Percentiles rank a stretch among this genome's conserved stretches.
These are phyloP conservation scores for Claviceps cyperi DNA, from an alignment of 2,329 filamentous ascomycete species.

Conservation along the genomic window DNA sequence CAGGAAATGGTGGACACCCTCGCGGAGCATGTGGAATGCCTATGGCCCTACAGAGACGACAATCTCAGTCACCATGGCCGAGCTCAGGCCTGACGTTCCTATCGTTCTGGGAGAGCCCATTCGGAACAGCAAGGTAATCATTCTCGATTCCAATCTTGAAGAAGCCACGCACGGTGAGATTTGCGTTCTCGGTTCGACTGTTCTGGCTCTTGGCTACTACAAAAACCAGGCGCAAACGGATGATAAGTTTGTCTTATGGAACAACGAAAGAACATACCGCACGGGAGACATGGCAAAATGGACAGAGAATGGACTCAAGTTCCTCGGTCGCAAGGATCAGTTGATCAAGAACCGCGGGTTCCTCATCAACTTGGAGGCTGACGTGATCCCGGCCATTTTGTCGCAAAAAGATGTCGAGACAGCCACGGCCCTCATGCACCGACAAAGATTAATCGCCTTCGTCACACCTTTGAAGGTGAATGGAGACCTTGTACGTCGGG, in stretches of 20 bases:
- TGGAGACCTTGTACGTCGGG: neutral
- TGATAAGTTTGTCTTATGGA: slow-evolving; percentile 9
- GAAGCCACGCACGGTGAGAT: slow-evolving; percentile 7
- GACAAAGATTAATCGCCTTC: slow-evolving; percentile 8
- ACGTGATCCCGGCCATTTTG: slow-evolving; percentile 16
- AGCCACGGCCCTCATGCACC: slow-evolving; percentile 10
- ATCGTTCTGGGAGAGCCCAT: neutral
- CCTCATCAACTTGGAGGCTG: slow-evolving; percentile 19
- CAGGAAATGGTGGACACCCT: slow-evolving; percentile 2
- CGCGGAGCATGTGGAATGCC: slow-evolving; percentile 6
- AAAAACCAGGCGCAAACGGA: slow-evolving; percentile 9
- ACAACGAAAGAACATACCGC: slow-evolving; percentile 15
- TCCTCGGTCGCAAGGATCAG: slow-evolving; percentile 15
- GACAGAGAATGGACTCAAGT: slow-evolving; percentile 9
- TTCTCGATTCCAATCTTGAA: neutral
- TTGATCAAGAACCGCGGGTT: slow-evolving; percentile 21
- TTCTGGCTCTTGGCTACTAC: slow-evolving; percentile 24
- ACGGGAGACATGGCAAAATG: slow-evolving; percentile 19
- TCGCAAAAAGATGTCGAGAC: slow-evolving; percentile 6
- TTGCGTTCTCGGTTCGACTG: slow-evolving; percentile 20
- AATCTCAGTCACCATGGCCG: slow-evolving; percentile 6
- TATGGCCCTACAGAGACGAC: slow-evolving; percentile 11
- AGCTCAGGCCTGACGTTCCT: neutral
- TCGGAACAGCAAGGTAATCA: neutral
- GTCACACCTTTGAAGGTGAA: neutral